These are phyloP conservation scores for Macrolepiota fuliginosa DNA, from an alignment of 768 basidiomycete genomes.

Conservation along the genomic window DNA sequence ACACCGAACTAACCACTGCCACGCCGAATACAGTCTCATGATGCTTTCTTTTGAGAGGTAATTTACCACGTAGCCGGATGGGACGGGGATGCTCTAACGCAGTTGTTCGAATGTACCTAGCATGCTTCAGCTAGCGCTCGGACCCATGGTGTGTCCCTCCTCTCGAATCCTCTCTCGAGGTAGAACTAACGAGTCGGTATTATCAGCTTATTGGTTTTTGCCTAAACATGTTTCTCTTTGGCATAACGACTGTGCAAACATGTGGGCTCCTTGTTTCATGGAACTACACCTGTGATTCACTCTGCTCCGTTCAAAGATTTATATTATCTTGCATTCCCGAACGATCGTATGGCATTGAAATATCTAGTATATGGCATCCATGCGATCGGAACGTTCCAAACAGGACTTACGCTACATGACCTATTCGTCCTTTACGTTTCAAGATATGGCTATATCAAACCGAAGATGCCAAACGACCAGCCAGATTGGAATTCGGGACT, in stretches of 20 bases:
- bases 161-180: neutral
- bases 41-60: conserved; percentile 6
- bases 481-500: conserved; percentile 4
- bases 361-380: conserved; percentile 10
- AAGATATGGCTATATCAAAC: conserved; percentile 6
- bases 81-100: neutral
- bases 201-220: conserved; percentile 6
- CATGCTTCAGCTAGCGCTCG: neutral
- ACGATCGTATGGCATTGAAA: conserved; percentile 4
- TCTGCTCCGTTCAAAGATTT: neutral
- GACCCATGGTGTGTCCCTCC: neutral
- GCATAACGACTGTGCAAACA: conserved; percentile 7
- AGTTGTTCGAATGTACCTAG: neutral
- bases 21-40: neutral
- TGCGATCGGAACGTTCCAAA: conserved; percentile 6
- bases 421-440: neutral
- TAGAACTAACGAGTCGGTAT: neutral
- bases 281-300: neutral
- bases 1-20: neutral
- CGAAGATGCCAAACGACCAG: neutral
- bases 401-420: conserved; percentile 5
- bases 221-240: conserved; percentile 6
- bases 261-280: neutral
- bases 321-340: conserved; percentile 14
- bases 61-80: neutral